Evolutionary conservation across 768 basidiomycete species (phyloP).

Genomic region (Leccinum fibrillosum): DNA sequence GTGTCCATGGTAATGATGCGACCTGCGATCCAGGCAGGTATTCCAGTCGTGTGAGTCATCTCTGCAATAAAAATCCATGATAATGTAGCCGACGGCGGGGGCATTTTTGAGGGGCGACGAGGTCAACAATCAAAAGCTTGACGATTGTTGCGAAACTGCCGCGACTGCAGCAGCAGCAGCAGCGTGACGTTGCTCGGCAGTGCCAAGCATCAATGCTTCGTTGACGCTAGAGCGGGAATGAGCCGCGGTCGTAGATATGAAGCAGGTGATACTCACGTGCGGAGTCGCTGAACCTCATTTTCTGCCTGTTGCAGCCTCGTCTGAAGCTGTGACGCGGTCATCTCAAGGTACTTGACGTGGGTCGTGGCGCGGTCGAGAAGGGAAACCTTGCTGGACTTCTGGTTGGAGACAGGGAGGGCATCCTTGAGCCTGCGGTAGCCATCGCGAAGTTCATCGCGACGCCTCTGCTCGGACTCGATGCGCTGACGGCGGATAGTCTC

Average conservation of each 20-base stretch:
- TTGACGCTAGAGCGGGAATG: conserved; percentile 51
- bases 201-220: conserved; percentile 85
- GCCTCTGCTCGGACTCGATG: conserved; percentile 90
- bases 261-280: conserved; percentile 40
- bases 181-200: conserved; percentile 69
- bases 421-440: conserved; percentile 90
- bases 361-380: conserved; percentile 85
- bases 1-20: conserved; percentile 51
- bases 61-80: conserved; percentile 37
- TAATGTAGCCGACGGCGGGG: conserved; percentile 34
- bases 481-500: conserved; percentile 90
- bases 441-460: conserved; percentile 89
- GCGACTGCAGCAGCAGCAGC: conserved; percentile 54
- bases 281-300: conserved; percentile 75
- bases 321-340: conserved; percentile 72
- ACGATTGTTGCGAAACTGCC: conserved; percentile 44
- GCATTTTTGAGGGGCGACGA: conserved; percentile 19
- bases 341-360: conserved; percentile 85
- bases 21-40: conserved; percentile 57
- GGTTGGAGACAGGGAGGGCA: conserved; percentile 83
- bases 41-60: conserved; percentile 41
- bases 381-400: conserved; percentile 91
- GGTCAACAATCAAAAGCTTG: conserved; percentile 44
- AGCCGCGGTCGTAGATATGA: background rate
- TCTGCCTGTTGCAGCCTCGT: conserved; percentile 75